phyloP scores from a whole-genome alignment of 139 green algal genomes.

The Eudorina sp. region DNA sequence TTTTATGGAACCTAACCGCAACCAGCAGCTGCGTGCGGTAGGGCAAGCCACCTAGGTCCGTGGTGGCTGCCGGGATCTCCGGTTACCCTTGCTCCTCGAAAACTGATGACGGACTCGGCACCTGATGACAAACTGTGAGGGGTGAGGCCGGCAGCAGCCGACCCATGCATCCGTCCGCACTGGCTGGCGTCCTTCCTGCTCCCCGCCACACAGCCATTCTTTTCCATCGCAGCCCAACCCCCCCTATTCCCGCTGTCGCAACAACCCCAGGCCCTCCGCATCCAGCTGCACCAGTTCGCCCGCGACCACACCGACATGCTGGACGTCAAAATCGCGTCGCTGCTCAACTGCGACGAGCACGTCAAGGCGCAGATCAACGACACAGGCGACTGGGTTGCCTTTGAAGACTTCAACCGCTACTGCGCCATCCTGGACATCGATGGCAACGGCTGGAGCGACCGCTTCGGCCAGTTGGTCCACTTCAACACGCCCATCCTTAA shows the following conservation, averaged over 20 bases:
- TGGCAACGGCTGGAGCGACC: constrained; percentile 67
- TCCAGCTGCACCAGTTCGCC: constrained; percentile 53
- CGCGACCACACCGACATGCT: constrained; percentile 48
- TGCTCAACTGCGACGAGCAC: constrained; percentile 5
- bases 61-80: too few species aligned
- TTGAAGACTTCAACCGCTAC: constrained; percentile 28
- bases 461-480: constrained; percentile 55
- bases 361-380: not conserved
- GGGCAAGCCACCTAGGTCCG: too few species aligned
- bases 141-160: too few species aligned
- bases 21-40: too few species aligned
- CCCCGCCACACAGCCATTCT: not conserved
- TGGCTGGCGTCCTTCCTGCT: not conserved
- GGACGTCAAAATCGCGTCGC: constrained; percentile 11
- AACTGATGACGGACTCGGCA: too few species aligned
- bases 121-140: too few species aligned
- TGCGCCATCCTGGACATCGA: constrained; percentile 61
- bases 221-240: not conserved
- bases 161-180: not conserved
- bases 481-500: constrained; percentile 66
- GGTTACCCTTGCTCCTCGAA: too few species aligned
- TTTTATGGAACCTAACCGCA: too few species aligned
- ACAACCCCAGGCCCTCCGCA: constrained; percentile 43
- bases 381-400: not conserved
- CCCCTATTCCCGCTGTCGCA: not conserved